Base-by-base conservation (phyloP, 495 filamentous ascomycete genomes). In the Aspergillus saccharolyticus region DNA sequence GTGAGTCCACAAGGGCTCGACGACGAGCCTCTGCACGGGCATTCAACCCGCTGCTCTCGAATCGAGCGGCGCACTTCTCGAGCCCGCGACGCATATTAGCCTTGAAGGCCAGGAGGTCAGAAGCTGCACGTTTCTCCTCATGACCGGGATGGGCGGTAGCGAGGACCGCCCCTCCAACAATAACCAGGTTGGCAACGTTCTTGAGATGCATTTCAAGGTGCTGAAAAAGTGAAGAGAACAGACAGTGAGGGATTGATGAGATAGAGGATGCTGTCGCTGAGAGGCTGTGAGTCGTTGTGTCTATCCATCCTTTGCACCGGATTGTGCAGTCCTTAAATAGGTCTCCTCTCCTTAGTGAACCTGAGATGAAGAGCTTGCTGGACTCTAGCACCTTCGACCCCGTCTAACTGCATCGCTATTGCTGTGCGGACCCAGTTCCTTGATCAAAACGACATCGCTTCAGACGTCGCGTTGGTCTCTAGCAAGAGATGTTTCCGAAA, bases 41-140 rank as follows among this genome's bases (percentile, higher is more conserved):
- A 18, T 30, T 50, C 22, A 50, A 28, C 5, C 47, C 47, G 17
- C 24, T 50, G 22, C 47, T 24, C 14, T 50, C 47, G 15, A 50
- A 50, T 18, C 28, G 24, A 28, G 15, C 47, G 21, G 47, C 22
- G 15, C 47, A 50, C 15, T 50, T 50, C 22, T 50, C 20, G 18
- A 50, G 17, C 22, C 47, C 47, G 47, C 47, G 47, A 50, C 47
- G 47, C 47, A 50, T 50, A 20, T 50, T 50, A 24, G 47, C 20
- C 22, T 50, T 50, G 47, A 50, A 50, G 1, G 28, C 47, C 22
- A 50, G 22, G 47, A 50, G 47, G 24, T 50, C 47, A 8, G 47
- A 50, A 28, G 16, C 24, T 16, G 46, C 46, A n/a, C 46, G 46
- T 14, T 49, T 50, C 22, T 30, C 47, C 22, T 50, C 22, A 17